phyloP scores from a whole-genome alignment of 768 basidiomycete species.

The Trametes coccinea region DNA sequence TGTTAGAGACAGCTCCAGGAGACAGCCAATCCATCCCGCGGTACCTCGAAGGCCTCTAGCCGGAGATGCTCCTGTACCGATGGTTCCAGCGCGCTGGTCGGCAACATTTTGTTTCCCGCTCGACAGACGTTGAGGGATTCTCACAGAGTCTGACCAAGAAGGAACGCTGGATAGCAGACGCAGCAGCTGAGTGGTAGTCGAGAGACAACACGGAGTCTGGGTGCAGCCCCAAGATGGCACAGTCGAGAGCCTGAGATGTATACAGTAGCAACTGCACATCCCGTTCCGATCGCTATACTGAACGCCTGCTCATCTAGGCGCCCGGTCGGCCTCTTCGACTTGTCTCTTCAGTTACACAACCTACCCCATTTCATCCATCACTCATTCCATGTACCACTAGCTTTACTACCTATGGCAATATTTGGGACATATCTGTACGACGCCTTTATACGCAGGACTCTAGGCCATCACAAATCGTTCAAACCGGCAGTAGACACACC shows the following conservation, averaged over 20 bases:
- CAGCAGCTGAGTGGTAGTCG: neutral
- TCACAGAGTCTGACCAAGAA: neutral
- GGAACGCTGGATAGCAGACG: too few relatives aligned
- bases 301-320: neutral
- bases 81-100: constrained; percentile 43
- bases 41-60: constrained; percentile 42
- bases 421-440: too few relatives aligned
- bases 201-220: neutral
- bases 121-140: too few relatives aligned
- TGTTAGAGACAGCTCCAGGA: neutral
- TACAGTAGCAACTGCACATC: neutral
- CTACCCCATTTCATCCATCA: too few relatives aligned
- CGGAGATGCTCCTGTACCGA: constrained; percentile 43
- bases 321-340: too few relatives aligned
- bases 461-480: neutral
- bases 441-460: too few relatives aligned
- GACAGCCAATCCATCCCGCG: neutral
- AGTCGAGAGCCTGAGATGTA: neutral
- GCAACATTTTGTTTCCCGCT: neutral
- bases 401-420: too few relatives aligned
- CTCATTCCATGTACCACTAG: too few relatives aligned
- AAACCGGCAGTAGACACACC: neutral
- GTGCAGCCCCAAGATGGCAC: neutral
- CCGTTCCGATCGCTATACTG: neutral
- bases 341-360: too few relatives aligned